Evolutionary conservation across 163 green algal genomes (phyloP), one percentile per base, ranked within the genome.

Genomic region (Chlorella variabilis): DNA sequence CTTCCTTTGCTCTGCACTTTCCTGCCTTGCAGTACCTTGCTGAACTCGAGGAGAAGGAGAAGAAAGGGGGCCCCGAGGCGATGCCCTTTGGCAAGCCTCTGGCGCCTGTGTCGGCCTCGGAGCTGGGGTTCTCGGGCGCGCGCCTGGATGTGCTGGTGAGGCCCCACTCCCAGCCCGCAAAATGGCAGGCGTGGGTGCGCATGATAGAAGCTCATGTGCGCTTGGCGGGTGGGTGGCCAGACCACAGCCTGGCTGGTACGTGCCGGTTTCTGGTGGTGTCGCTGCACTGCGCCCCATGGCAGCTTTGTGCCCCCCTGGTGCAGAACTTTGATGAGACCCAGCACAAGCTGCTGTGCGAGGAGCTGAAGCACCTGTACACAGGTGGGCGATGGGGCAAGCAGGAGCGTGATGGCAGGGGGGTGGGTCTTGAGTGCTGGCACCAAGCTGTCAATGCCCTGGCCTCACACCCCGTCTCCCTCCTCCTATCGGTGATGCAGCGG

Each of bases 361-460:
- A 96, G 85, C 82, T 94, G 49, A 95, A 95, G 81, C 89, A 94
- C 67, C 84, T 96, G 62, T 96, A 96, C 85, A 95, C 92, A 2
- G 92, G 67, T 75, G 36, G 20, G 51, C n/a, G n/a, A n/a, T n/a
- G n/a, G n/a, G n/a, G n/a, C n/a, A n/a, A n/a, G n/a, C n/a, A n/a
- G n/a, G n/a, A n/a, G n/a, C n/a, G n/a, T n/a, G n/a, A n/a, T n/a
- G n/a, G n/a, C n/a, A n/a, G n/a, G n/a, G n/a, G n/a, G 54, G 9
- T 62, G 54, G 18, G 54, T n/a, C 54, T 9, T 27, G 5, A 25
- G 9, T 62, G 54, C 54, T 15, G 45, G 45, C 11, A 54, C 45
- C 11, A 54, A n/a, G n/a, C n/a, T n/a, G n/a, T n/a, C n/a, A n/a
- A n/a, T n/a, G n/a, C n/a, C n/a, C n/a, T n/a, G n/a, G n/a, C n/a